phyloP scores from a whole-genome alignment of 192 early-diverging fungal species.

The Podila clonocystis region DNA sequence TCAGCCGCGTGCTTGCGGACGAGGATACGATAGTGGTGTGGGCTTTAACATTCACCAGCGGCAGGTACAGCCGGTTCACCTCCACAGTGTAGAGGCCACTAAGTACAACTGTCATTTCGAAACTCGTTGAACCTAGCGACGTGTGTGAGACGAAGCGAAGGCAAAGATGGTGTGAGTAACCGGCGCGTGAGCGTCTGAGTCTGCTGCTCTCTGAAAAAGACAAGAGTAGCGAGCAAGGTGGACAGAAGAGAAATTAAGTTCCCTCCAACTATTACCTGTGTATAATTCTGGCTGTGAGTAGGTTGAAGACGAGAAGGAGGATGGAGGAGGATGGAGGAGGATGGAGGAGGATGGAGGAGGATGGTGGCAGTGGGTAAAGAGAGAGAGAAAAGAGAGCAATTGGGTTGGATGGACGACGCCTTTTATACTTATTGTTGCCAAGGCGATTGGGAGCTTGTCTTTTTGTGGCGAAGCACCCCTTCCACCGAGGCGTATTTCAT shows the following conservation, averaged over 20 bases:
- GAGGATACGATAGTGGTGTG: slow-evolving; percentile 19
- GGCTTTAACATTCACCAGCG: slow-evolving; percentile 17
- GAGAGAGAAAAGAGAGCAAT: no score
- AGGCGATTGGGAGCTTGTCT: no score
- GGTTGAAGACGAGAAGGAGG: neutral
- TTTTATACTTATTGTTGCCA: no score
- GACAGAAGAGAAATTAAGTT: slow-evolving; percentile 8
- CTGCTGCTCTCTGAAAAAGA: slow-evolving; percentile 7
- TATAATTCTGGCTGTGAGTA: slow-evolving; percentile 15
- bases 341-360: neutral
- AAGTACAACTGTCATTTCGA: slow-evolving; percentile 9
- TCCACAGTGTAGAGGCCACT: slow-evolving; percentile 10
- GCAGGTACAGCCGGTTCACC: slow-evolving; percentile 8
- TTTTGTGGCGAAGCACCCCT: no score
- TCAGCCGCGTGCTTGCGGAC: slow-evolving; percentile 14
- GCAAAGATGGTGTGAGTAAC: slow-evolving; percentile 9
- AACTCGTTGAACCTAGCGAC: slow-evolving; percentile 7
- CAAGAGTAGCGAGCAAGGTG: slow-evolving; percentile 3
- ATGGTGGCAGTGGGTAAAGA: neutral
- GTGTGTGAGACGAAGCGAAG: slow-evolving; percentile 8
- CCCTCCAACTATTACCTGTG: slow-evolving; percentile 11
- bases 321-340: slow-evolving; percentile 11
- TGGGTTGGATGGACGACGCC: no score
- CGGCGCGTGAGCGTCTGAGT: neutral
- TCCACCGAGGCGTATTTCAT: no score